Evolutionary conservation across 495 filamentous ascomycete species (phyloP).

Genomic region (Penicillium egyptiacum): DNA sequence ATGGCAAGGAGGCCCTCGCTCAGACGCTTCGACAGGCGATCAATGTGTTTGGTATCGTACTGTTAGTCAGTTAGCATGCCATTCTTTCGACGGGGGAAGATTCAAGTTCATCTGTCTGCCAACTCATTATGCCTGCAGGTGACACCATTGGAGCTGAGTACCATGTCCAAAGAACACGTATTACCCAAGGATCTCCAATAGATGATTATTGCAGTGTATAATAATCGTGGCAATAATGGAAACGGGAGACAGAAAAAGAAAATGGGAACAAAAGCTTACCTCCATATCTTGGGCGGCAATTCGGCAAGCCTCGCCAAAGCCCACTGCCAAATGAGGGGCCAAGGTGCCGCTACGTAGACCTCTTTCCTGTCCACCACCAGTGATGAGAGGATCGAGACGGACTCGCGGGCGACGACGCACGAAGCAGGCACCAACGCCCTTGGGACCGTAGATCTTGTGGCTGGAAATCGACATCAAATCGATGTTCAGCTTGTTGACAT

Average conservation of each 20-base stretch:
- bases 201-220: slow-evolving; percentile 40
- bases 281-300: slow-evolving; percentile 84
- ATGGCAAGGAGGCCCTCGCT: slow-evolving; percentile 76
- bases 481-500: slow-evolving; percentile 95
- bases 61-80: slow-evolving; percentile 45
- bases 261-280: slow-evolving; percentile 56
- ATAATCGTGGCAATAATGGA: slow-evolving; percentile 30
- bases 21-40: slow-evolving; percentile 77
- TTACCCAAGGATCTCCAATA: background rate
- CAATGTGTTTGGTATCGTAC: slow-evolving; percentile 89
- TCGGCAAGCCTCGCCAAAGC: slow-evolving; percentile 93
- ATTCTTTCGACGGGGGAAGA: background rate
- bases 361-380: slow-evolving; percentile 92
- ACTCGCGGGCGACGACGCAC: slow-evolving; percentile 89
- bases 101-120: background rate
- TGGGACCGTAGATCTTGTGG: slow-evolving; percentile 98
- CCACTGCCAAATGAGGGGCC: slow-evolving; percentile 83
- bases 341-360: slow-evolving; percentile 91
- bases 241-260: slow-evolving; percentile 10
- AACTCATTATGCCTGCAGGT: slow-evolving; percentile 55
- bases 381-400: slow-evolving; percentile 93
- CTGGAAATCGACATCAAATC: slow-evolving; percentile 99
- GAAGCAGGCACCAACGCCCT: slow-evolving; percentile 95
- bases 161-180: slow-evolving; percentile 36
- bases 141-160: slow-evolving; percentile 45